Evolutionary conservation across 805 yeast genomes (phyloP).

Genomic region (Hagleromyces aurorensis): DNA sequence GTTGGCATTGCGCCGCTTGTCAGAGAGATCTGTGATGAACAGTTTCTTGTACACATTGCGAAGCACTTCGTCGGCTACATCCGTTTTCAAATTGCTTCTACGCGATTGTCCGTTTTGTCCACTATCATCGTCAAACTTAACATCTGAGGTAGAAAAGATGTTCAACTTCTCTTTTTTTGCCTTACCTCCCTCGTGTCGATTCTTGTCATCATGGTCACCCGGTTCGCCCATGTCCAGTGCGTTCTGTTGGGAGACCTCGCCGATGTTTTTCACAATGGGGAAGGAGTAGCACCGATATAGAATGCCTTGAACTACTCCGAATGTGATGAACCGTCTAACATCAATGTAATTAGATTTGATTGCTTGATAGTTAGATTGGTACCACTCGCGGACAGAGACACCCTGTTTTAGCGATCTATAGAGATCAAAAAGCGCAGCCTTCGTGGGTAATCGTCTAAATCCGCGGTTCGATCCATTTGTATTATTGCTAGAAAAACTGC

Average conservation of each 20-base stretch:
- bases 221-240: constrained; percentile 12
- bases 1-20: constrained; percentile 1
- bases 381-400: constrained; percentile 75
- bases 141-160: constrained; percentile 29
- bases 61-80: constrained; percentile 25
- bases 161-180: constrained; percentile 9
- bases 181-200: constrained; percentile 5
- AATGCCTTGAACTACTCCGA: constrained; percentile 76
- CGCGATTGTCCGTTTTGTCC: constrained; percentile 2
- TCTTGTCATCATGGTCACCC: constrained; percentile 9
- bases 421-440: constrained; percentile 58
- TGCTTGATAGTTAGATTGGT: constrained; percentile 48
- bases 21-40: constrained; percentile 7
- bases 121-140: constrained; percentile 15
- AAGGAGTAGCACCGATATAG: constrained; percentile 74
- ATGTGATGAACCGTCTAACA: constrained; percentile 73
- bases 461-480: constrained; percentile 5
- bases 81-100: constrained; percentile 10
- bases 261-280: constrained; percentile 44
- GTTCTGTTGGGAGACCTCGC: constrained; percentile 9
- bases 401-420: constrained; percentile 77
- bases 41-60: constrained; percentile 25
- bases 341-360: constrained; percentile 55
- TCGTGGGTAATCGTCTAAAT: constrained; percentile 42
- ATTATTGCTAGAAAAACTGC: constrained; percentile 12